phyloP scores from a whole-genome alignment of 1,284 basidiomycete genomes.

The Cryptococcus sp. region DNA sequence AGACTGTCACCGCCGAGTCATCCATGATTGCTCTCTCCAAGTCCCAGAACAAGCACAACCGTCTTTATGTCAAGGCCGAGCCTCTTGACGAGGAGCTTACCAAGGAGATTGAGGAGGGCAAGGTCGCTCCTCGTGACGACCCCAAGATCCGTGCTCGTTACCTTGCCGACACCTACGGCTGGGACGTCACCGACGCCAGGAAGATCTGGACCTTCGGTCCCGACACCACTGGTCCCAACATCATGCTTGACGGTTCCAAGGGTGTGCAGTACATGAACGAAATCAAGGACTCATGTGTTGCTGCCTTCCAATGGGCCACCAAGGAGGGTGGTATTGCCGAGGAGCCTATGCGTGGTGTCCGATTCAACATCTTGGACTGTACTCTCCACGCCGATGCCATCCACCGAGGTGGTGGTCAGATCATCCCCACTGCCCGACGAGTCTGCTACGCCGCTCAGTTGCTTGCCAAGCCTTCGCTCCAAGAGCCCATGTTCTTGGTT shows the following conservation, averaged over 20 bases:
- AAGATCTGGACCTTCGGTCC: constrained; percentile 99
- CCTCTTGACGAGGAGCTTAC: constrained; percentile 94
- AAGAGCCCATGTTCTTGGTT: constrained; percentile 98
- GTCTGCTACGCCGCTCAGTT: constrained; percentile 94
- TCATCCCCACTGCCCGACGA: constrained; percentile 94
- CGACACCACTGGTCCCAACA: constrained; percentile 94
- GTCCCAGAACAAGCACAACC: constrained; percentile 99
- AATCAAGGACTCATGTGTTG: constrained; percentile 99
- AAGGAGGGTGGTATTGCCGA: constrained; percentile 97
- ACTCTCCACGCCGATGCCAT: constrained; percentile 98
- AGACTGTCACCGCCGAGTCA: constrained; percentile 96
- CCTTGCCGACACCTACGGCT: constrained; percentile 94
- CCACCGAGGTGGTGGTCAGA: constrained; percentile 98
- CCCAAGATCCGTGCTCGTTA: constrained; percentile 94
- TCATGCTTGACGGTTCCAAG: constrained; percentile 98
- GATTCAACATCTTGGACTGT: constrained; percentile 95
- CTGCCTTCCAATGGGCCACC: constrained; percentile 99
- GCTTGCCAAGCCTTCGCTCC: constrained; percentile 85
- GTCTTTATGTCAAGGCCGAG: constrained; percentile 90
- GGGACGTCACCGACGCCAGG: constrained; percentile 99
- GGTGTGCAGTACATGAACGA: constrained; percentile 97
- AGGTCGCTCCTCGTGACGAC: constrained; percentile 90
- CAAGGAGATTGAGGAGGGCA: constrained; percentile 86
- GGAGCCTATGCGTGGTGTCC: constrained; percentile 98
- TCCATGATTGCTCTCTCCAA: constrained; percentile 96